Conservation (phyloP, 2,329 filamentous ascomycete genomes). For the Aspergillus sp. region DNA sequence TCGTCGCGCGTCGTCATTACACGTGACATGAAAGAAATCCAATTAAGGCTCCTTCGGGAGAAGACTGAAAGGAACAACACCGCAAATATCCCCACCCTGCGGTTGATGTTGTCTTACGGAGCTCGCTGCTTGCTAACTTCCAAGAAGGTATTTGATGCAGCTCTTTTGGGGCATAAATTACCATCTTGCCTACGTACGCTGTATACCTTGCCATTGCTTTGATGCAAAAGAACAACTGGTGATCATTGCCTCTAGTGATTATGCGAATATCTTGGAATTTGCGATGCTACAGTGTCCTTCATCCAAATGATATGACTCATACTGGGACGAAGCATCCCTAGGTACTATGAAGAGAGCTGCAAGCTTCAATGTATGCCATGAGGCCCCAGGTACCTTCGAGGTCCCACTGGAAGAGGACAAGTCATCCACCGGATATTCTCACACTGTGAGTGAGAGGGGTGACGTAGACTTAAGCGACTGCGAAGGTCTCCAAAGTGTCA, state of each 20-base stretch:
- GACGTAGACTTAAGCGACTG: not conserved
- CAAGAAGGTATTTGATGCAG: not conserved
- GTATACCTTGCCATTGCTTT: not conserved
- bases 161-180: not conserved
- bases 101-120: too few species aligned
- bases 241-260: not conserved
- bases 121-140: not conserved
- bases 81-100: too few species aligned
- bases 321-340: too few species aligned
- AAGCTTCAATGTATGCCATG: not conserved
- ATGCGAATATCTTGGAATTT: not conserved
- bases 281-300: not conserved
- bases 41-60: not conserved
- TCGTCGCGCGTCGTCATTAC: conserved; percentile 14
- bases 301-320: too few species aligned
- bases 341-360: not conserved
- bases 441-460: not conserved
- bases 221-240: not conserved
- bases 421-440: not conserved
- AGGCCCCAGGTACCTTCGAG: too few species aligned
- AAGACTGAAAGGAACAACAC: too few species aligned
- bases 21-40: not conserved
- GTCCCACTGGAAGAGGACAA: not conserved
- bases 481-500: not conserved
- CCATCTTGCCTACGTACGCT: not conserved